phyloP scores from a whole-genome alignment of 2,329 filamentous ascomycete genomes.

The Claviceps cyperi region DNA sequence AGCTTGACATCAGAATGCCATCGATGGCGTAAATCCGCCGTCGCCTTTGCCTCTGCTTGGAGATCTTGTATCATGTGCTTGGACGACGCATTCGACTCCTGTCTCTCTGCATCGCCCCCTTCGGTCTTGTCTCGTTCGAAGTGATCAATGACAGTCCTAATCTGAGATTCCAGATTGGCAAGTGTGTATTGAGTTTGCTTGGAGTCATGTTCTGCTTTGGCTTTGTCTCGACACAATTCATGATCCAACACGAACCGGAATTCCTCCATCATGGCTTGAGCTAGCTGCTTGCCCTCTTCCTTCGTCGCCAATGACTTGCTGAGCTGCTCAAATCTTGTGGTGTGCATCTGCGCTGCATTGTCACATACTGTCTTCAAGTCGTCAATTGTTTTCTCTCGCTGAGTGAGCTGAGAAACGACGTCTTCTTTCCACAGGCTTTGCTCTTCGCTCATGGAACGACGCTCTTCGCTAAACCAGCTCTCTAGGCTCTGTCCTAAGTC shows the following conservation, averaged over 20 bases:
- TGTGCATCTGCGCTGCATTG: neutral
- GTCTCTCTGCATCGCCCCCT: neutral
- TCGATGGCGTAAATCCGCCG: conserved; percentile 10
- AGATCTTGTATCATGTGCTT: conserved; percentile 10
- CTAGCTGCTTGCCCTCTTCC: conserved; percentile 5
- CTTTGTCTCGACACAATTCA: conserved; percentile 11
- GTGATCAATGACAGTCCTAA: conserved; percentile 10
- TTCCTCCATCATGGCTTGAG: conserved; percentile 9
- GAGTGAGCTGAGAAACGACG: neutral
- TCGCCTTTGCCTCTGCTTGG: conserved; percentile 10
- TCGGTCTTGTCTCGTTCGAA: conserved; percentile 2
- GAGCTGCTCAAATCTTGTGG: conserved; percentile 1
- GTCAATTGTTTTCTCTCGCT: neutral
- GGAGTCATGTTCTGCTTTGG: conserved; percentile 8
- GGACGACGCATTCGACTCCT: conserved; percentile 3
- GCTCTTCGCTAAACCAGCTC: neutral
- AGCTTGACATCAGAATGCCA: conserved; percentile 16
- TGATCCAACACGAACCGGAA: conserved; percentile 12
- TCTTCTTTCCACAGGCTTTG: conserved; percentile 3
- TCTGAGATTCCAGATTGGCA: conserved; percentile 8
- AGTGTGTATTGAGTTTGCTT: conserved; percentile 7
- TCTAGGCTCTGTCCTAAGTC: neutral
- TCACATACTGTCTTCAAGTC: neutral
- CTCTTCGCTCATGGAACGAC: neutral
- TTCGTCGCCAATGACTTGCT: conserved; percentile 1